Conservation (phyloP, 129 eudicot genomes). For the Artemisia tridentata region DNA sequence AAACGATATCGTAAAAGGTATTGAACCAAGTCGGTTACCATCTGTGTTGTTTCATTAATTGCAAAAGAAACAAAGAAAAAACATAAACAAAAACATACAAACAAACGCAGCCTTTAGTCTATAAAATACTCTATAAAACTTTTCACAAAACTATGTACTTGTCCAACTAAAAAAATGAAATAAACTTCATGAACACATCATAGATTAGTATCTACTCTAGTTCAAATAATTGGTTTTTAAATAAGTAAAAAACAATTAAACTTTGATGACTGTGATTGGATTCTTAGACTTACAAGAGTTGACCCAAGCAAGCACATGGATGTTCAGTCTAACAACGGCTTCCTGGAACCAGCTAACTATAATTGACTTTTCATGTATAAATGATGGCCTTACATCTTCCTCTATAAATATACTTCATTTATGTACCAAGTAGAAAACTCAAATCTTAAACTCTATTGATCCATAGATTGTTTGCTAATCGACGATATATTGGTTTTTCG, state of each 20-base stretch:
- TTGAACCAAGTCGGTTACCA: too few relatives aligned
- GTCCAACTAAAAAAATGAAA: too few relatives aligned
- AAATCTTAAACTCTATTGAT: not conserved
- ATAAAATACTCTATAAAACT: too few relatives aligned
- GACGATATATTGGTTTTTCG: not conserved
- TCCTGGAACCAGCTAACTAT: constrained; percentile 35
- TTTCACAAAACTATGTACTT: too few relatives aligned
- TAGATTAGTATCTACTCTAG: too few relatives aligned
- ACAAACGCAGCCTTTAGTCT: too few relatives aligned
- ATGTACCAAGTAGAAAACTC: constrained; percentile 1
- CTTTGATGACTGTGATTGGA: not conserved
- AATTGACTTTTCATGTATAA: constrained; percentile 9
- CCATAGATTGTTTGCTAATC: not conserved
- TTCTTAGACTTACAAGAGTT: constrained; percentile 15
- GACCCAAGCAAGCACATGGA: constrained; percentile 32
- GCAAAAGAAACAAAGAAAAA: too few relatives aligned
- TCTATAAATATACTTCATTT: constrained; percentile 22
- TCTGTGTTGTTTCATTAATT: too few relatives aligned
- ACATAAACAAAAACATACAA: too few relatives aligned
- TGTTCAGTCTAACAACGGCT: constrained; percentile 12
- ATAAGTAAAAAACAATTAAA: not conserved
- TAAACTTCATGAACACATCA: too few relatives aligned
- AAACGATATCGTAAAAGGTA: too few relatives aligned
- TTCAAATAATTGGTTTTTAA: too few relatives aligned
- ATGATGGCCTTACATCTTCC: not conserved